phyloP scores from a whole-genome alignment of 169 alveolate genomes.

The Cryptosporidium tyzzeri region DNA sequence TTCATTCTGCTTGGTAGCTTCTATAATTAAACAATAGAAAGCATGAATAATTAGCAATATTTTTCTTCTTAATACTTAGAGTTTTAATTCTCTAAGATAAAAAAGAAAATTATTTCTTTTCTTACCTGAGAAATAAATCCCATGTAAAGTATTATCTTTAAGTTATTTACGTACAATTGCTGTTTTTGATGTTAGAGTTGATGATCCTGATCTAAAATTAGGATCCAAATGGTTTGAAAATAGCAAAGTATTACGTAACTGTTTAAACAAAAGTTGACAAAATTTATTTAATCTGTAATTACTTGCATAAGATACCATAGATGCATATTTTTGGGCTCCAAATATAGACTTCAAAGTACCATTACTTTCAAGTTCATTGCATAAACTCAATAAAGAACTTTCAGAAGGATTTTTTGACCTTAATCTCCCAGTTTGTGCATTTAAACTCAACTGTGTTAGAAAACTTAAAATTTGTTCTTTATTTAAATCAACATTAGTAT shows the following conservation, averaged over 20 bases:
- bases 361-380: conserved; percentile 14
- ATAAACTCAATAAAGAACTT: background rate
- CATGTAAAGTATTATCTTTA: conserved; percentile 7
- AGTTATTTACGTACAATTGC: conserved; percentile 50
- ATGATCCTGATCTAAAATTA: conserved; percentile 1
- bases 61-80: background rate
- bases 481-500: background rate
- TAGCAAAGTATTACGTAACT: conserved; percentile 29
- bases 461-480: conserved; percentile 17
- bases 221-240: conserved; percentile 9
- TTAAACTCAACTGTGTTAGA: background rate
- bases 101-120: background rate
- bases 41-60: background rate
- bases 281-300: conserved; percentile 37
- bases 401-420: conserved; percentile 30
- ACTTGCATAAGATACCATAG: conserved; percentile 31
- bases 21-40: background rate
- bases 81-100: background rate
- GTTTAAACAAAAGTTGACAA: conserved; percentile 59
- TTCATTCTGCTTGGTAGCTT: background rate
- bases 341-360: conserved; percentile 12
- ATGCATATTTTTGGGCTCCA: conserved; percentile 14
- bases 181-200: background rate
- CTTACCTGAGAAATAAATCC: conserved; percentile 17
- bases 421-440: background rate